Evolutionary conservation across 257 asterid species (phyloP), one percentile per base, ranked within the genome.

Genomic region (Solanum okadae): DNA sequence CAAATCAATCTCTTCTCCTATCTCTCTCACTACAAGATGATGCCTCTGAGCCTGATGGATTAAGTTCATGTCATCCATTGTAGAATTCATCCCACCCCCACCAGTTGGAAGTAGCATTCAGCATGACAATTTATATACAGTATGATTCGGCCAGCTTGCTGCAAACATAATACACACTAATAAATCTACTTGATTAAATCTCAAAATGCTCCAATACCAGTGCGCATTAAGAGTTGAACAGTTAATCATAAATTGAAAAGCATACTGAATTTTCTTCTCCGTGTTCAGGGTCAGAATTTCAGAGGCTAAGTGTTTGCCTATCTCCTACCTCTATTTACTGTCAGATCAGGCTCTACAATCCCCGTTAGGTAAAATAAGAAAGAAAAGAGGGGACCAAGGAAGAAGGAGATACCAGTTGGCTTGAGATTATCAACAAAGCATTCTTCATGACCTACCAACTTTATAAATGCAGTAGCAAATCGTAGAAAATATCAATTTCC

Each of bases 41-140:
- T 97, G 99, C 92, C 98, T 93, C 88, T 96, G 98, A 83, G 98
- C 93, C 90, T 97, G 99, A 89, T 97, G 98, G 90, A 97, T 93
- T 92, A 96, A 92, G 93, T 95, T 97, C 89, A 96, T 95, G 84
- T 97, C 99, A 93, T 96, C 99, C 99, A 96, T 94, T 59, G 96
- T 88, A 90, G 99, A 91, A 90, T 90, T 96, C 97, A 97, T 93
- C 92, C 92, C 98, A 86, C 90, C 87, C 90, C 96, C 98, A 91
- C 92, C 96, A 92, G 91, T 91, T 83, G 94, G 95, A 85, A 93
- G 96, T 92, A 94, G 96, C 98, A 94, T 95, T 93, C 98, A 95
- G 98, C 99, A 97, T 97, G 91, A 92, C 98, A 95, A 86, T 85
- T 85, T 87, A 86, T 91, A 86, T 33, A 44, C 85, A 85, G 90